Evolutionary conservation across 2,329 filamentous ascomycete species (phyloP), one percentile per base, ranked within the genome.

Genomic region (Aaosphaeria arxii): DNA sequence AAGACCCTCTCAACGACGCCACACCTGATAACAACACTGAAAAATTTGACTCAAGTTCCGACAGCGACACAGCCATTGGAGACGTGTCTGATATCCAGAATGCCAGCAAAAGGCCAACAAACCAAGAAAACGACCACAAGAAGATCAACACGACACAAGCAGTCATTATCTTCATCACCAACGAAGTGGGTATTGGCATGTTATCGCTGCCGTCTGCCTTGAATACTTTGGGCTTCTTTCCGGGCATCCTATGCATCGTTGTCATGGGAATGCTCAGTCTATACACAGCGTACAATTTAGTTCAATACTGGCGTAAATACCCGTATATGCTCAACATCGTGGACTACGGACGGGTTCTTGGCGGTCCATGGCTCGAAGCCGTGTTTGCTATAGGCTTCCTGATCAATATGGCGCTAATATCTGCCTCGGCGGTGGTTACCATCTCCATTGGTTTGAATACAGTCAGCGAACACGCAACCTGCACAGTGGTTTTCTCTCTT

Each of bases 291-390:
- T 64, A 62, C 47, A 62, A 62, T 30, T 55, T 63, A n/a, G 46
- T 64, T 9, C 59, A 63, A 35, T 63, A 61, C 49, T 64, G 59
- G 56, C 56, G 60, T n/a, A 62, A 59, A 45, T 63, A 63, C 28
- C 58, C 58, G 1, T 59, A 59, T 45, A 62, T 64, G 55, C 55
- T 59, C 36, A 63, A 64, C 44, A 58, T 63, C 40, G 60, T 64
- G 44, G 60, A 64, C 49, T 63, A 62, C 42, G 60, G 60, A 30
- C 57, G 60, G 36, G 58, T 59, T 9, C 52, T 64, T 5, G 60
- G 60, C 17, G 60, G 61, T 2, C 59, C 56, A 5, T 58, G 54
- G 54, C 44, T 59, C 30, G 61, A 64, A 45, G 52, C 45, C n/a
- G 52, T 64, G 31, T 59, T 64, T 28, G 60, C 57, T 6, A 38